phyloP scores from a whole-genome alignment of 495 filamentous ascomycete species.

The Penicillium herquei region DNA sequence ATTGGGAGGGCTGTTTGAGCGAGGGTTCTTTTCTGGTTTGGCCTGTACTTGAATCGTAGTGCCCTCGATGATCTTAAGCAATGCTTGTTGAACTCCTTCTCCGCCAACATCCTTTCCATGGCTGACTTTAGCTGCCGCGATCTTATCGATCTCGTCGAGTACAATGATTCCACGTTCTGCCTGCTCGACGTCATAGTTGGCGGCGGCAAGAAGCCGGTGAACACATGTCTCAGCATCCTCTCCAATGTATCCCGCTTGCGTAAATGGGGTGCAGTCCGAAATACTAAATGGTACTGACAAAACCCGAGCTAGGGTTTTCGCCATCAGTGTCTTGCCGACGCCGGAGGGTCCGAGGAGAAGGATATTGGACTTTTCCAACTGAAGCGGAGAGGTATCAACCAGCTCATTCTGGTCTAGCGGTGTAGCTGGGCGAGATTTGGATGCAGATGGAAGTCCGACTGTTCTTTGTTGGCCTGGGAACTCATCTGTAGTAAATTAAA shows the following conservation, averaged over 20 bases:
- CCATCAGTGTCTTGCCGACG: conserved; percentile 95
- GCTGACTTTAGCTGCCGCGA: conserved; percentile 68
- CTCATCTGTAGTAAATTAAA: conserved; percentile 59
- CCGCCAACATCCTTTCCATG: conserved; percentile 84
- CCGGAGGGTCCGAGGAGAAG: conserved; percentile 89
- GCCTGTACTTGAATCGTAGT: conserved; percentile 83
- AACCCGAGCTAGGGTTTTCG: conserved; percentile 73
- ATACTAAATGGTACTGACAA: conserved; percentile 96
- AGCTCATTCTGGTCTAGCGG: conserved; percentile 35
- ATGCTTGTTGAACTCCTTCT: conserved; percentile 93
- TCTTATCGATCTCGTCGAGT: conserved; percentile 95
- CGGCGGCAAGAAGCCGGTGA: conserved; percentile 81
- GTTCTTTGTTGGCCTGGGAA: conserved; percentile 71
- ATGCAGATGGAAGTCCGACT: conserved; percentile 34
- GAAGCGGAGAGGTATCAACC: conserved; percentile 60
- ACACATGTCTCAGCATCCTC: conserved; percentile 94
- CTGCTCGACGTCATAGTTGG: conserved; percentile 82
- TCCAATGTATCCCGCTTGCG: conserved; percentile 95
- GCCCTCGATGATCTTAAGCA: conserved; percentile 94
- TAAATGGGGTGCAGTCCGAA: conserved; percentile 95
- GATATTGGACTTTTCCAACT: conserved; percentile 96
- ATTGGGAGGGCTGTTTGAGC: conserved; percentile 43
- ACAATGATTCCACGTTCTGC: conserved; percentile 93
- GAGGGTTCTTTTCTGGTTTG: conserved; percentile 69
- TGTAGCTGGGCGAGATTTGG: conserved; percentile 25